These are phyloP conservation scores for Trichoderma virens DNA, from an alignment of 495 filamentous ascomycete genomes.

Conservation along the genomic window DNA sequence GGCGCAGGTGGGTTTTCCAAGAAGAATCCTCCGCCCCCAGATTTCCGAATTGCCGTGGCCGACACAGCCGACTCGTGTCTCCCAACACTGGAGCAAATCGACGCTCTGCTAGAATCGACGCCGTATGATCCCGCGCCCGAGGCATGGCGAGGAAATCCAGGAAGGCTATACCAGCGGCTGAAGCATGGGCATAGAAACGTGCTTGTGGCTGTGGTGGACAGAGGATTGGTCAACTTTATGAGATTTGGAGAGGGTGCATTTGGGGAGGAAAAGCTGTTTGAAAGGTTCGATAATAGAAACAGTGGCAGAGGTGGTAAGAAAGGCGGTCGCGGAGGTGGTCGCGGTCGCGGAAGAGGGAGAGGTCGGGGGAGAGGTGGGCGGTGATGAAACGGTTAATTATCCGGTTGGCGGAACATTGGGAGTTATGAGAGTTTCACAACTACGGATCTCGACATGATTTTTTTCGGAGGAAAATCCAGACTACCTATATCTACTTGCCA, in stretches of 20 bases:
- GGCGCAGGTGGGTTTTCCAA: constrained; percentile 59
- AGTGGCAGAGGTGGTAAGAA: constrained; percentile 36
- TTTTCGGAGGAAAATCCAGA: too few species aligned
- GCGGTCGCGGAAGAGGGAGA: constrained; percentile 11
- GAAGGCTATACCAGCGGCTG: constrained; percentile 53
- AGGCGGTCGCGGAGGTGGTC: constrained; percentile 24
- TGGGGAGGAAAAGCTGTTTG: constrained; percentile 63
- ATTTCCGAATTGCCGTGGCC: constrained; percentile 75
- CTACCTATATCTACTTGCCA: too few species aligned
- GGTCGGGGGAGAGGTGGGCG: constrained; percentile 6
- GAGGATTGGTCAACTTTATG: constrained; percentile 82
- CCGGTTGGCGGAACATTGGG: not conserved
- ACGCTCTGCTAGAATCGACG: constrained; percentile 53
- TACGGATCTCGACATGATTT: too few species aligned
- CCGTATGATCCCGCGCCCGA: constrained; percentile 54
- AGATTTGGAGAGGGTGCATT: constrained; percentile 74
- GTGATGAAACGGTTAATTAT: not conserved
- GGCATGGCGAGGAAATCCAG: constrained; percentile 40
- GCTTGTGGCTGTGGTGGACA: constrained; percentile 79
- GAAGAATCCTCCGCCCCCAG: constrained; percentile 61
- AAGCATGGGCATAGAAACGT: constrained; percentile 81
- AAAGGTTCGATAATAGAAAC: constrained; percentile 35
- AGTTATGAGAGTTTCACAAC: too few species aligned
- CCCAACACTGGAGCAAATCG: constrained; percentile 64
- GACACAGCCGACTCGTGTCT: constrained; percentile 62